Conservation (phyloP, 1,139 yeast genomes). For the Debaryomyces udenii region DNA sequence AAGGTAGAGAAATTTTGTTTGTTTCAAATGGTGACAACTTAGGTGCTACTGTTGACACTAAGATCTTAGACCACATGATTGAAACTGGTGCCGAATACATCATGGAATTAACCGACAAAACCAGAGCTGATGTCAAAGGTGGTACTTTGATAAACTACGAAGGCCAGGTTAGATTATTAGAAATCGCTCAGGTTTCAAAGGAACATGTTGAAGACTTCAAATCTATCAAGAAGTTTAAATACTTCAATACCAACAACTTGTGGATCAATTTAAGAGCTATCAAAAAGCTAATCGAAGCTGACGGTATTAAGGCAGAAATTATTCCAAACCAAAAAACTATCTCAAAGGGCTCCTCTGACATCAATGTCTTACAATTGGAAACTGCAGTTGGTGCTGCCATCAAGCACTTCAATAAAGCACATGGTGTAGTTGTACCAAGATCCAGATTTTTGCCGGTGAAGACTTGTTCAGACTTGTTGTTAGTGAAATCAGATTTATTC, state of each 20-base stretch:
- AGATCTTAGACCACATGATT: conserved; percentile 89
- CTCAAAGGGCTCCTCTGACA: conserved; percentile 72
- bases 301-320: conserved; percentile 86
- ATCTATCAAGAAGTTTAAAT: conserved; percentile 95
- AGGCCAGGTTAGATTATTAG: conserved; percentile 91
- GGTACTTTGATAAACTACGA: conserved; percentile 97
- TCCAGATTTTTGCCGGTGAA: conserved; percentile 97
- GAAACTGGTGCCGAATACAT: conserved; percentile 91
- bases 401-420: conserved; percentile 92
- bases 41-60: conserved; percentile 96
- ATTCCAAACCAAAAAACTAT: conserved; percentile 92
- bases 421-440: conserved; percentile 98
- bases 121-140: conserved; percentile 99
- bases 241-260: conserved; percentile 95
- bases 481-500: conserved; percentile 96
- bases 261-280: conserved; percentile 97
- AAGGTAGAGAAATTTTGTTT: conserved; percentile 92
- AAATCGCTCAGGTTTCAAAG: conserved; percentile 98
- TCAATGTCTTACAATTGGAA: conserved; percentile 90
- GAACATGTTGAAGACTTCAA: conserved; percentile 98
- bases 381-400: conserved; percentile 99
- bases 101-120: conserved; percentile 98
- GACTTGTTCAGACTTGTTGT: conserved; percentile 90
- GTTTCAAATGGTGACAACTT: conserved; percentile 98
- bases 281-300: conserved; percentile 85